Evolutionary conservation across 257 asterid species (phyloP), one percentile per base, ranked within the genome.

Genomic region (Cruciata laevipes): DNA sequence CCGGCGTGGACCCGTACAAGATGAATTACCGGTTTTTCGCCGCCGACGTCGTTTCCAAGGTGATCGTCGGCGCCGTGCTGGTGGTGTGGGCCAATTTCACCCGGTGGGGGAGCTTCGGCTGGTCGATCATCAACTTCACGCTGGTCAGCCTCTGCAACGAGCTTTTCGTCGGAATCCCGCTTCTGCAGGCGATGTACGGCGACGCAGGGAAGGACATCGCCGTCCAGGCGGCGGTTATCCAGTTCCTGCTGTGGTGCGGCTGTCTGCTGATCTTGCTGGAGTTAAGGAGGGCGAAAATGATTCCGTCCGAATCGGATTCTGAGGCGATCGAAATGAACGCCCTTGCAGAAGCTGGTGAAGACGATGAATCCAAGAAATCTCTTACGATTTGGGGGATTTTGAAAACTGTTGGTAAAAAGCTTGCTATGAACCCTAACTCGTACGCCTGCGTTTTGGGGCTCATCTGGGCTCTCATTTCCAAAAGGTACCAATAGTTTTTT

Each of bases 121-220:
- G 98, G 96, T 86, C 83, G 0, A 81, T 89, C 8, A 84, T 95
- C 0, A 74, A 79, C 1, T 91, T 84, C 74, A 73, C 87, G 0
- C 56, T 91, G 16, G 79, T 91, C 0, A 77, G 86, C 40, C 42
- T 85, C 16, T 87, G 73, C 63, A 87, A 85, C 70, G 80, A 90
- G 0, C 73, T 89, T 17, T 89, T 89, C 59, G 84, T 91, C 0
- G 98, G 96, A 0, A 91, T 82, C 9, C 96, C 98, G 0, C 37
- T 87, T 6, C 33, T 91, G 59, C 60, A 55, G 31, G 90, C 98
- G 71, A 85, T 89, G 96, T 87, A 87, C 30, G 95, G 89, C 7
- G 65, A 55, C 1, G 4, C 69, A 2, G 98, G 95, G 8, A 76
- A 30, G 61, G 77, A 87, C 58, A 68, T 91, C 17, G 92, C 83